Evolutionary conservation across 805 yeast genomes (phyloP).

Genomic region (Priceomyces carsonii): DNA sequence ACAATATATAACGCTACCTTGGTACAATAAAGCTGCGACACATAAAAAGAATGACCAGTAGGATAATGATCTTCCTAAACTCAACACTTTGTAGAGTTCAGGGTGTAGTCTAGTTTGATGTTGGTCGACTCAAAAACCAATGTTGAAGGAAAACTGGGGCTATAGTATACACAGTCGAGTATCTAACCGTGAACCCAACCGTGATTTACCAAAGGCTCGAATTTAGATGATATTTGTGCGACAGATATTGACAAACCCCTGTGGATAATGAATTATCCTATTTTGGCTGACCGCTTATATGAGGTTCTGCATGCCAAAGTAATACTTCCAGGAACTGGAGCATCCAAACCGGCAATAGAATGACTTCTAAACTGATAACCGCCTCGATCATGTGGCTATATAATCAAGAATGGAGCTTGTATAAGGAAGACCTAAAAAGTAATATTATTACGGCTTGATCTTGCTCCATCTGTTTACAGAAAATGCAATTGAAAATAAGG

Average conservation of each 20-base stretch:
- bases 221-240: constrained; percentile 83
- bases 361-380: too few relatives aligned
- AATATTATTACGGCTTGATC: too few relatives aligned
- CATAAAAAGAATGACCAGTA: constrained; percentile 87
- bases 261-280: constrained; percentile 94
- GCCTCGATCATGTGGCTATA: too few relatives aligned
- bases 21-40: constrained; percentile 87
- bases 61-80: constrained; percentile 83
- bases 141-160: constrained; percentile 93
- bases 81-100: constrained; percentile 89
- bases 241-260: constrained; percentile 93
- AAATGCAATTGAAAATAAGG: too few relatives aligned
- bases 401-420: too few relatives aligned
- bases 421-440: too few relatives aligned
- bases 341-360: too few relatives aligned
- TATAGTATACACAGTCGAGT: constrained; percentile 96
- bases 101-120: constrained; percentile 88
- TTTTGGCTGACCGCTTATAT: constrained; percentile 91
- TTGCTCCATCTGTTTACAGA: too few relatives aligned
- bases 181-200: constrained; percentile 98
- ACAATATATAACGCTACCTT: constrained; percentile 80
- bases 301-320: constrained; percentile 97
- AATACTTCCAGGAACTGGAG: constrained; percentile 83
- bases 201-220: constrained; percentile 91
- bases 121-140: constrained; percentile 90